Conservation (phyloP, 2,329 filamentous ascomycete genomes). For the Ophiostoma populinum region DNA sequence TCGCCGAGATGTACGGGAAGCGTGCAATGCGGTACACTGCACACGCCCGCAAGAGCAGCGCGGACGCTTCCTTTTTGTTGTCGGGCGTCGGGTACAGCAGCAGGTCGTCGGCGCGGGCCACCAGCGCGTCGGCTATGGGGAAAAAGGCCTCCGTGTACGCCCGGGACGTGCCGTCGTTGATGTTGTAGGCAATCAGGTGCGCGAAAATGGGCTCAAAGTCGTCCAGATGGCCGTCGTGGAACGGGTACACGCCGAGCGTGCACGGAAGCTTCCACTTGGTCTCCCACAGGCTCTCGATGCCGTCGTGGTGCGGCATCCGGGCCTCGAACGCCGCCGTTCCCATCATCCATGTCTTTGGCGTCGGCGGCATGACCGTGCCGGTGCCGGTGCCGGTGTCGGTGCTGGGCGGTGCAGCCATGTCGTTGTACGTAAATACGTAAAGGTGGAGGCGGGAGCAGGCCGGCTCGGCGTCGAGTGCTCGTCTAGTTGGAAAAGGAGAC, state of each 20-base stretch:
- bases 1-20: constrained; percentile 40
- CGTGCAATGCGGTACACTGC: constrained; percentile 57
- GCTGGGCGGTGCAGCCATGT: too few relatives aligned
- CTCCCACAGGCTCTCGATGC: constrained; percentile 50
- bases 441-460: too few relatives aligned
- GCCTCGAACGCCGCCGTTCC: constrained; percentile 24
- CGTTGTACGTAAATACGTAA: too few relatives aligned
- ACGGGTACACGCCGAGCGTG: constrained; percentile 49
- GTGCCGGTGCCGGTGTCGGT: neutral
- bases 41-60: constrained; percentile 51
- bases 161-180: constrained; percentile 48
- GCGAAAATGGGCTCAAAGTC: constrained; percentile 56
- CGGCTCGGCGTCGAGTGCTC: too few relatives aligned
- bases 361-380: neutral
- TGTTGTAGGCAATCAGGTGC: constrained; percentile 39
- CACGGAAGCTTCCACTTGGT: constrained; percentile 59
- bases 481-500: constrained; percentile 11
- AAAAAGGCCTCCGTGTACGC: constrained; percentile 49
- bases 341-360: constrained; percentile 24
- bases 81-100: neutral
- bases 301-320: constrained; percentile 38
- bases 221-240: constrained; percentile 51
- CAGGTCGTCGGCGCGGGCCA: constrained; percentile 27
- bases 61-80: constrained; percentile 34
- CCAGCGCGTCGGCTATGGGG: constrained; percentile 40